phyloP scores from a whole-genome alignment of 192 early-diverging fungal species.

The Entomortierella parvispora region DNA sequence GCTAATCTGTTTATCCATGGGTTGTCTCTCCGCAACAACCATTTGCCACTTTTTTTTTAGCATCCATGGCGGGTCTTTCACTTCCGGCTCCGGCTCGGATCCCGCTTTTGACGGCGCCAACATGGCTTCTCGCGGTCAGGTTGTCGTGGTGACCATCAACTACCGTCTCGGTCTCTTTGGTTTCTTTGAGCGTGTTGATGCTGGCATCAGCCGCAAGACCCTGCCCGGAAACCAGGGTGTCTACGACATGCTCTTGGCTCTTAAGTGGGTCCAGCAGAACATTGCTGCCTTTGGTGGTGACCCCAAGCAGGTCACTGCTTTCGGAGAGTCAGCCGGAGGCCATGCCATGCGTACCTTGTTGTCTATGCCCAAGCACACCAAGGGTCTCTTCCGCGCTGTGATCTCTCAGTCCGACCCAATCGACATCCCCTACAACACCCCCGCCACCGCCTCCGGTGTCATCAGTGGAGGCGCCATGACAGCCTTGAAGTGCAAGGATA shows the following conservation, averaged over 20 bases:
- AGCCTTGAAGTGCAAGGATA: slow-evolving; percentile 1
- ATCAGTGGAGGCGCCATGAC: slow-evolving; percentile 15
- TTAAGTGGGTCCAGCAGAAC: slow-evolving; percentile 19
- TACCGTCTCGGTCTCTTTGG: slow-evolving; percentile 28
- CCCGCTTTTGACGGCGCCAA: slow-evolving; percentile 22
- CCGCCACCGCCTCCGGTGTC: slow-evolving; percentile 13
- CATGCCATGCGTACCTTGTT: slow-evolving; percentile 19
- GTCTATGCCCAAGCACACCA: slow-evolving; percentile 15
- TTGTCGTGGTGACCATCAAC: slow-evolving; percentile 20
- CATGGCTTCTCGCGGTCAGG: slow-evolving; percentile 17
- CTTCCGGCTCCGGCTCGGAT: slow-evolving; percentile 14
- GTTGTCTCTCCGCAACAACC: too few relatives aligned
- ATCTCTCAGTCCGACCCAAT: slow-evolving; percentile 20
- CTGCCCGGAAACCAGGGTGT: slow-evolving; percentile 29
- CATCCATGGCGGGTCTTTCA: slow-evolving; percentile 25
- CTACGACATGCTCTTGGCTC: slow-evolving; percentile 19
- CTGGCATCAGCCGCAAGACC: slow-evolving; percentile 14
- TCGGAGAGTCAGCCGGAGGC: slow-evolving; percentile 23
- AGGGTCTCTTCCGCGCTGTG: slow-evolving; percentile 22
- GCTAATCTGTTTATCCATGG: not conserved
- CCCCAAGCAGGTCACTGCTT: slow-evolving; percentile 9
- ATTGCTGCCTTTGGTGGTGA: slow-evolving; percentile 23
- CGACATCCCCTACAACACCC: slow-evolving; percentile 14
- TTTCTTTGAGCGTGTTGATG: slow-evolving; percentile 26
- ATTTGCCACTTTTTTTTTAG: not conserved